These are phyloP conservation scores for Colletotrichum gigasporum DNA, from an alignment of 2,329 filamentous ascomycete genomes.

Conservation along the genomic window DNA sequence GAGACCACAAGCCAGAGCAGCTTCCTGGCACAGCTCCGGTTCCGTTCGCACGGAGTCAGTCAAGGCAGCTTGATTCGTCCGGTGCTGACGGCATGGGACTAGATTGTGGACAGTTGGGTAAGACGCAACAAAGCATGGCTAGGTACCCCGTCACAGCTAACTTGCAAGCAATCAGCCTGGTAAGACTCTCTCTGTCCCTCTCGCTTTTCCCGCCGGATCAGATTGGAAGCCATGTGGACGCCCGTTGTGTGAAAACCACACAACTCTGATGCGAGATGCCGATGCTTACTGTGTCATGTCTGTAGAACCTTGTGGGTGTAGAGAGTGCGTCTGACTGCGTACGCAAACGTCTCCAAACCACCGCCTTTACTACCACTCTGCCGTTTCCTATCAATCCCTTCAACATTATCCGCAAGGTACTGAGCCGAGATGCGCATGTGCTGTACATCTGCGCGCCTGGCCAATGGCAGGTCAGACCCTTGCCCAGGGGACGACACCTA, in stretches of 20 bases:
- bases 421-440: neutral
- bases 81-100: constrained; percentile 23
- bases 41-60: constrained; percentile 29
- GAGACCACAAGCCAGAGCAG: constrained; percentile 16
- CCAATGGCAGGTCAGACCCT: constrained; percentile 1
- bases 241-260: neutral
- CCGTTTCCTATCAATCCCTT: neutral
- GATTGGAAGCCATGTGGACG: neutral
- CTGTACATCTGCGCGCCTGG: neutral
- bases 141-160: constrained; percentile 10
- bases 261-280: neutral
- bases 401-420: no score
- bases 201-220: neutral
- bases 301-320: no score
- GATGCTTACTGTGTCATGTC: neutral
- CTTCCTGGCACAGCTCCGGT: constrained; percentile 25
- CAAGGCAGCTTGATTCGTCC: constrained; percentile 23
- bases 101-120: constrained; percentile 7
- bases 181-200: neutral
- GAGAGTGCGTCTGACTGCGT: no score
- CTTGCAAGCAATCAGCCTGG: constrained; percentile 1
- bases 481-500: neutral
- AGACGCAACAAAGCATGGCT: constrained; percentile 2
- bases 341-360: constrained; percentile 18
- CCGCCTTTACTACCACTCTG: neutral